These are phyloP conservation scores for Fusarium sororula DNA, from an alignment of 2,329 filamentous ascomycete genomes.

Conservation along the genomic window DNA sequence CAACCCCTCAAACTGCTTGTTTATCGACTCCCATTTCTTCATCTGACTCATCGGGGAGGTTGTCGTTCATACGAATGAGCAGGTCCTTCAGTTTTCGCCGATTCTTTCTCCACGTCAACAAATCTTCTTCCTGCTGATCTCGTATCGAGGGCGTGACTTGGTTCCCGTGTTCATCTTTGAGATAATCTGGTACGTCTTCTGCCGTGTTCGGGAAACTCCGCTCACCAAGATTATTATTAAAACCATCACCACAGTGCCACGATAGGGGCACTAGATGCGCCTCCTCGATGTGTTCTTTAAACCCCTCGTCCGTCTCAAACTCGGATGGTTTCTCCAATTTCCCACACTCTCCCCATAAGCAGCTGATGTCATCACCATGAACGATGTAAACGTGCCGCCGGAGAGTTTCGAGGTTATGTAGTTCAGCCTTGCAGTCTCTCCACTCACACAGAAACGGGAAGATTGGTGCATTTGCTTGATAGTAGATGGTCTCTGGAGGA, in stretches of 20 bases:
- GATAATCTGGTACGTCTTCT: conserved; percentile 56
- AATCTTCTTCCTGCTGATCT: conserved; percentile 61
- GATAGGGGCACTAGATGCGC: conserved; percentile 62
- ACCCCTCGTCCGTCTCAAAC: conserved; percentile 51
- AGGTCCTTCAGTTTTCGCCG: conserved; percentile 56
- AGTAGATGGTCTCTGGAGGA: conserved; percentile 54
- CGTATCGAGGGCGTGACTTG: conserved; percentile 68
- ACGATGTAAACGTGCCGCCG: conserved; percentile 62
- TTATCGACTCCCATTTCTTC: conserved; percentile 35
- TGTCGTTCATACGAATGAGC: conserved; percentile 55
- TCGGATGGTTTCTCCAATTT: conserved; percentile 33
- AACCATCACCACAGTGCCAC: conserved; percentile 70
- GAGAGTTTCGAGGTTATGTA: conserved; percentile 70
- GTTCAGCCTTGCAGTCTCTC: conserved; percentile 65
- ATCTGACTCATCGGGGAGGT: conserved; percentile 56
- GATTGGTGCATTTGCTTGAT: conserved; percentile 54
- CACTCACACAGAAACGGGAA: conserved; percentile 68
- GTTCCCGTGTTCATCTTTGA: conserved; percentile 60
- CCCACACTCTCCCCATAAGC: conserved; percentile 48
- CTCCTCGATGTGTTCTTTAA: conserved; percentile 62
- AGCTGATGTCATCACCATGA: conserved; percentile 51
- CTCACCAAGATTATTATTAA: conserved; percentile 50
- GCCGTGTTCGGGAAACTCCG: conserved; percentile 25
- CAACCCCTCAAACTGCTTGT: not conserved
- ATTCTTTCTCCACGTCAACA: conserved; percentile 56